Evolutionary conservation across 305 asterid species (phyloP), one percentile per base, ranked within the genome.

Genomic region (Fraxinus sp.): DNA sequence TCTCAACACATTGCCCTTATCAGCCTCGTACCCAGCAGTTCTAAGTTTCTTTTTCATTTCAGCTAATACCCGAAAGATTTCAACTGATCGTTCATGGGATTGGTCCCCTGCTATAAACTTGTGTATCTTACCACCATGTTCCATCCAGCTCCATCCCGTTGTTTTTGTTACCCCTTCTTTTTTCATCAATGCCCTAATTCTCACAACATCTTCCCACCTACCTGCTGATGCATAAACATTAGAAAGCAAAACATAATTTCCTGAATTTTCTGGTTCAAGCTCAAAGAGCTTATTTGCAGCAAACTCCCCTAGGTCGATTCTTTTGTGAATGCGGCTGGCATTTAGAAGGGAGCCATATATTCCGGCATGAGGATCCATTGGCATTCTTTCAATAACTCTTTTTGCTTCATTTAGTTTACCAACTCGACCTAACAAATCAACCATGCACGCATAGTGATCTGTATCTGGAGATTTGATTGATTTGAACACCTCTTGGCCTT

Each of bases 341-440:
- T 88, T 89, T 78, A 93, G 81, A 73, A 93, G 93, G 16, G 97
- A 91, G 55, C 97, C 97, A 57, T 90, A 93, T 55, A 55, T 55
- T n/a, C 66, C 66, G 26, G 66, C 66, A 55, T 55, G 66, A 55
- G 66, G 96, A 33, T 79, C 59, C 89, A 88, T 82, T 22, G 92
- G 90, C 97, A 92, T 91, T 46, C 85, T 79, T 35, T 88, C 88
- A 30, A 93, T 84, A 81, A 88, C 79, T 66, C 66, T 62, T 86
- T 87, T 92, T 62, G 95, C 95, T 84, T 92, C 97, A 11, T 92
- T 95, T n/a, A 93, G 91, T 83, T 89, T 83, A 20, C 97, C 97
- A 2, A 86, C 87, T 20, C 97, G 86, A 28, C 95, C 91, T 9
- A 91, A 87, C 89, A 93, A 87, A 89, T 93, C 97, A 49, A 93